Base-by-base conservation (phyloP, 2,329 filamentous ascomycete species). In the Penicillium sp. region DNA sequence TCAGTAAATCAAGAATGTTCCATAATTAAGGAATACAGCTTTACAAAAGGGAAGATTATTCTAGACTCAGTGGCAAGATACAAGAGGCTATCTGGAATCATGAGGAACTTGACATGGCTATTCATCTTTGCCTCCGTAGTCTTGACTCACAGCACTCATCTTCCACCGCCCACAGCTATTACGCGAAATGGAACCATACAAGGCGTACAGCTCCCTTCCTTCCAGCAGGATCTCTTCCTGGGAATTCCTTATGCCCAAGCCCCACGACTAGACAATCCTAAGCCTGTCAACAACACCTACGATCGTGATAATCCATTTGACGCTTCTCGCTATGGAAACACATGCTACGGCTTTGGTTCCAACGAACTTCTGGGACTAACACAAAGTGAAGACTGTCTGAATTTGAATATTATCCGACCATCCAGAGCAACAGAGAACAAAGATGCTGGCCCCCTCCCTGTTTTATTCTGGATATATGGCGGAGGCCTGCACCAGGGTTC, bases 281-380 rank as follows among this genome's bases (percentile, higher is more conserved):
- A 48, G 29, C 33, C 61, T 8, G 21, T 63, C 22, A 61, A 63
- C 24, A 54, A 48, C 11, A 31, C 29, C 19, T 63, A 60, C 24
- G 26, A 52, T 49, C 22, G 35, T 67, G 13, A 66, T 56, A 21
- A 44, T 64, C 13, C 69, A 67, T 55, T 55, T 68, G 14, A 55
- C 64, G 13, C 63, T 60, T 13, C 66, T 59, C 3, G 56, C 55
- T 6, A 45, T 31, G 14, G 44, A 53, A 7, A 21, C 31, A 8
- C 16, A 47, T n/a, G 33, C 53, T 16, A 52, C 27, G 19, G 41
- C 6, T 22, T 52, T 13, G n/a, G 26, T 19, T 33, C 50, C 41
- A 49, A 24, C 37, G 3, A 22, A 39, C 14, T 39, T 39, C 13
- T 39, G 22, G 35, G 19, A 37, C 26, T 37, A 14, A 37, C 37